These are phyloP conservation scores for Coccomyxa sp. DNA, from an alignment of 139 green algal genomes.

Conservation along the genomic window DNA sequence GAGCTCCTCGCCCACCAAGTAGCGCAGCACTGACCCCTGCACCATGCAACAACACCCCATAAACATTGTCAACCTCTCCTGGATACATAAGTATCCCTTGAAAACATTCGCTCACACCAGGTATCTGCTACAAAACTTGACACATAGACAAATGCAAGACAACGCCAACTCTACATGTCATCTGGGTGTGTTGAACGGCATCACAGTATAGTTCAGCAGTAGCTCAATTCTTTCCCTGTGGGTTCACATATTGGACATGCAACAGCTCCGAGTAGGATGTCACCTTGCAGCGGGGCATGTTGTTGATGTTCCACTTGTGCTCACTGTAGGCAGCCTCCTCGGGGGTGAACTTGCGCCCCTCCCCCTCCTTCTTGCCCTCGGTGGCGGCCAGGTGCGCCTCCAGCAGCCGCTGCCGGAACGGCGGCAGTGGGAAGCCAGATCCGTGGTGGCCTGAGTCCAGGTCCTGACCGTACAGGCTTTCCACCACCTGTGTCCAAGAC, in stretches of 20 bases:
- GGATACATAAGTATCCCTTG: too few species aligned
- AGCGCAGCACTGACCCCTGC: conserved; percentile 52
- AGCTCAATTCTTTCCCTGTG: too few species aligned
- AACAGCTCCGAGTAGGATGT: too few species aligned
- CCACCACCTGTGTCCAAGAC: conserved; percentile 27
- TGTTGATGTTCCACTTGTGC: conserved; percentile 82
- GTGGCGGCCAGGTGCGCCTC: conserved; percentile 28
- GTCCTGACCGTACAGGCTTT: conserved; percentile 70
- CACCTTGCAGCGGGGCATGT: conserved; percentile 54
- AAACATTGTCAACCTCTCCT: background rate
- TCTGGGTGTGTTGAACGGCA: too few species aligned
- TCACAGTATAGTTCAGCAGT: too few species aligned
- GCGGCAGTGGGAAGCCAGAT: conserved; percentile 53
- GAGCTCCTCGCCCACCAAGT: conserved; percentile 55
- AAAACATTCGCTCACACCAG: too few species aligned
- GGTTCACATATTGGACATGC: too few species aligned
- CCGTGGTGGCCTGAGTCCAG: conserved; percentile 61
- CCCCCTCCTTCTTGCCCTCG: background rate
- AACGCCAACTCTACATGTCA: too few species aligned
- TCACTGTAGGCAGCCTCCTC: conserved; percentile 36
- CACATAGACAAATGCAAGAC: too few species aligned
- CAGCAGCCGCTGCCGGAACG: conserved; percentile 42
- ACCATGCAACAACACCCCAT: background rate
- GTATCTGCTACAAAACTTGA: too few species aligned
- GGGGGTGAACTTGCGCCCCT: conserved; percentile 4